phyloP scores from a whole-genome alignment of 1,284 basidiomycete genomes.

The Sphagnurus paluster region DNA sequence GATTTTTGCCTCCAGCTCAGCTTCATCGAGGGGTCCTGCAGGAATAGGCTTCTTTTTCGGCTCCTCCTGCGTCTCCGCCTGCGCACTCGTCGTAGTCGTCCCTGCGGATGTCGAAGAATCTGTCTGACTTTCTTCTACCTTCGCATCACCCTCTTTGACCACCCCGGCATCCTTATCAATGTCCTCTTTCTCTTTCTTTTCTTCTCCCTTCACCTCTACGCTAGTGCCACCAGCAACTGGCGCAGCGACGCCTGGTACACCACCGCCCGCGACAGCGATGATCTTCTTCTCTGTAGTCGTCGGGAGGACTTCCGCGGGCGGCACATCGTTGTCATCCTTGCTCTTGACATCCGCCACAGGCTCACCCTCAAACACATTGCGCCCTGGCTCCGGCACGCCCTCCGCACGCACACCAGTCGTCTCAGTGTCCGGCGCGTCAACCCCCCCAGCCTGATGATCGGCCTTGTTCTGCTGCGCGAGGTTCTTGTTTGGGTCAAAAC shows the following conservation, averaged over 20 bases:
- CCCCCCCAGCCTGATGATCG: constrained; percentile 14
- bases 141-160: constrained; percentile 1
- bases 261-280: constrained; percentile 28
- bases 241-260: constrained; percentile 9
- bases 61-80: constrained; percentile 6
- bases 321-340: constrained; percentile 13
- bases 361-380: constrained; percentile 60
- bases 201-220: constrained; percentile 6
- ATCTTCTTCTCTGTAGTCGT: constrained; percentile 35
- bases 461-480: constrained; percentile 5
- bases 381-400: constrained; percentile 57
- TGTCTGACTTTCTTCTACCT: neutral
- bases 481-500: constrained; percentile 10
- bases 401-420: constrained; percentile 48
- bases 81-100: neutral
- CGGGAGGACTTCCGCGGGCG: constrained; percentile 20
- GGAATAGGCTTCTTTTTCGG: constrained; percentile 8
- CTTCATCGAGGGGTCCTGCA: constrained; percentile 15
- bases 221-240: constrained; percentile 16
- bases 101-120: neutral
- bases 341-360: constrained; percentile 40
- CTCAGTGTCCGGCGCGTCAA: constrained; percentile 22
- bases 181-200: neutral
- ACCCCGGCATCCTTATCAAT: neutral
- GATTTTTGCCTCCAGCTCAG: constrained; percentile 17